These are phyloP conservation scores for Clausena lansium DNA, from an alignment of 345 rosid genomes.

Conservation along the genomic window DNA sequence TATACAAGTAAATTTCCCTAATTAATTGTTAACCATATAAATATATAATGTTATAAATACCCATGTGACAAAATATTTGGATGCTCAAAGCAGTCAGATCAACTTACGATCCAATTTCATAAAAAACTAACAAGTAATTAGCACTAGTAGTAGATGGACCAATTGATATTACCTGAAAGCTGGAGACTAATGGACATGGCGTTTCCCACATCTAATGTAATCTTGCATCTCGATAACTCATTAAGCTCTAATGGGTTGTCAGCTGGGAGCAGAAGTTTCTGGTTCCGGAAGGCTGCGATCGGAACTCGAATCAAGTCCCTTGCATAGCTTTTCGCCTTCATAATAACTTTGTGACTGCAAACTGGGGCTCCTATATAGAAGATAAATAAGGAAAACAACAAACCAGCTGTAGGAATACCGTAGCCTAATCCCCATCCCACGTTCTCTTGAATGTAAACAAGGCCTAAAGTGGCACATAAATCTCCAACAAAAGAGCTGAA, in stretches of 20 bases:
- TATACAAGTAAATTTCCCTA: no score
- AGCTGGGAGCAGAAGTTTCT: slow-evolving; percentile 51
- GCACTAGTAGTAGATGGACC: not conserved
- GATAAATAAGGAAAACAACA: slow-evolving; percentile 55
- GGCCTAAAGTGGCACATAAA: slow-evolving; percentile 68
- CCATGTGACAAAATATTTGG: no score
- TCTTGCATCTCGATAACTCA: slow-evolving; percentile 51
- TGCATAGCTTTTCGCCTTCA: slow-evolving; percentile 48
- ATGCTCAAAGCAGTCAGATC: no score
- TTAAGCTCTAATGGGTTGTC: slow-evolving; percentile 45
- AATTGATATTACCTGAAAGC: slow-evolving; percentile 54
- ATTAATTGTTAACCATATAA: no score
- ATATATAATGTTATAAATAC: no score
- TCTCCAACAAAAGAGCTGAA: slow-evolving; percentile 84
- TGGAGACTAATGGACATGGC: slow-evolving; percentile 61
- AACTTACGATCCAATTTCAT: no score
- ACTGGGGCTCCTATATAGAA: slow-evolving; percentile 77
- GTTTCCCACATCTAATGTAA: slow-evolving; percentile 52
- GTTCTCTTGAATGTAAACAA: slow-evolving; percentile 89
- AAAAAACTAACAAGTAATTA: no score
- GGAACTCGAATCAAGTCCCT: slow-evolving; percentile 55
- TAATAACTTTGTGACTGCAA: slow-evolving; percentile 68
- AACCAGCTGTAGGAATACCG: slow-evolving; percentile 75
- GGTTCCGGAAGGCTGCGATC: slow-evolving; percentile 49
- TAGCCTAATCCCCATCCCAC: slow-evolving; percentile 88